A percentile compares a stretch with the other conserved stretches of the same genome.
Evolutionary conservation across 1,284 basidiomycete genomes (phyloP).

Genomic region (Schizophyllum amplum): DNA sequence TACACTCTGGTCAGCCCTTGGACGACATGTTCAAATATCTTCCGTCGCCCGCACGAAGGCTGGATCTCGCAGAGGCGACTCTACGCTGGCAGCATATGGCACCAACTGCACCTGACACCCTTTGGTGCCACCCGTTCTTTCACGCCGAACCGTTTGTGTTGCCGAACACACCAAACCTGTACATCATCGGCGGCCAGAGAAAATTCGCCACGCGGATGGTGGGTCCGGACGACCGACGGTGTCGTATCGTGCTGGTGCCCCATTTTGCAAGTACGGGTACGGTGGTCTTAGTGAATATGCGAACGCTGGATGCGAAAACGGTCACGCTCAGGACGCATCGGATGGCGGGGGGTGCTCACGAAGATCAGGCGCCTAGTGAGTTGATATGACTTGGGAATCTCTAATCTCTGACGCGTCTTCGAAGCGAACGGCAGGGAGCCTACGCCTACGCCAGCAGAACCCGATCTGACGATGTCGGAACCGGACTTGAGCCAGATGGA

Average conservation of each 20-base stretch:
- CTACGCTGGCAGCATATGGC: slow-evolving; percentile 94
- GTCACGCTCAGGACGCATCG: slow-evolving; percentile 31
- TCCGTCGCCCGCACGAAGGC: slow-evolving; percentile 52
- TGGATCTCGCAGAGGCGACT: slow-evolving; percentile 73
- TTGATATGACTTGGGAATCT: slow-evolving; percentile 9
- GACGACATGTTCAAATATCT: slow-evolving; percentile 96
- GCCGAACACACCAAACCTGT: slow-evolving; percentile 77
- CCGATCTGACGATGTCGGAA: background rate
- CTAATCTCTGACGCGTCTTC: background rate
- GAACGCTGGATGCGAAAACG: slow-evolving; percentile 41
- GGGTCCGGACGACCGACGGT: slow-evolving; percentile 22
- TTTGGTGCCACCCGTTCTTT: slow-evolving; percentile 97
- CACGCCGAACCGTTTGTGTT: slow-evolving; percentile 88
- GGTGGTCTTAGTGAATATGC: slow-evolving; percentile 49
- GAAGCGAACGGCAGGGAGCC: background rate
- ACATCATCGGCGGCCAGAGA: slow-evolving; percentile 90
- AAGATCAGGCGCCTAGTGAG: slow-evolving; percentile 16
- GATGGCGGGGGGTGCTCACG: slow-evolving; percentile 23
- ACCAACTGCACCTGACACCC: slow-evolving; percentile 95
- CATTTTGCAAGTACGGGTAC: slow-evolving; percentile 66
- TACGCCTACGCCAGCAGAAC: background rate
- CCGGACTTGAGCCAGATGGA: background rate
- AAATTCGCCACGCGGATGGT: slow-evolving; percentile 71
- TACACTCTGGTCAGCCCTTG: slow-evolving; percentile 86
- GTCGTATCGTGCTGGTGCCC: slow-evolving; percentile 81